Evolutionary conservation across 1,284 basidiomycete species (phyloP), one percentile per base, ranked within the genome.

Genomic region (Ceratobasidium sp.): DNA sequence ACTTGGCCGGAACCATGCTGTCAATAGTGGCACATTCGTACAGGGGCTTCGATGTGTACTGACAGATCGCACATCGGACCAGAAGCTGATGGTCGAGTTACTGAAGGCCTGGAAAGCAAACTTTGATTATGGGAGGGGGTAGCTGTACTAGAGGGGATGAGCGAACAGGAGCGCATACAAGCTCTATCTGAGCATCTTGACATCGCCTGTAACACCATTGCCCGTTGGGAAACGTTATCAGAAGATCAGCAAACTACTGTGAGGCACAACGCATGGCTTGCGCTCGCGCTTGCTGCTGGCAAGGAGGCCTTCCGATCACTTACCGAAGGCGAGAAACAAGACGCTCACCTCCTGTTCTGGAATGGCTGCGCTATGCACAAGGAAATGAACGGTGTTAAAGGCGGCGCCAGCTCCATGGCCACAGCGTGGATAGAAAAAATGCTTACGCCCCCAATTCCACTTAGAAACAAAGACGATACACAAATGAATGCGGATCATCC

Each of bases 381-480:
- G 44, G 78, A 79, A 26, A 49, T 77, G 54, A 80, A 80, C 69
- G 73, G 75, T n/a, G 75, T 76, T 46, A 77, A 79, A 52, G 78
- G 78, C 41, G 74, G 76, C 18, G 54, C 75, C 47, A 28, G 46
- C 43, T 55, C 73, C 7, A 77, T 77, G 76, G 28, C 54, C n/a
- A 47, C 26, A 0, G 70, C 61, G 76, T 52, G 66, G 32, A 5
- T 50, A n/a, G 63, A 32, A 14, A 66, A 32, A 26, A 32, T 13
- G 30, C 49, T 78, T 1, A 38, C 67, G 23, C 47, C 58, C 7
- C 80, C 80, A 6, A 67, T 79, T 1, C 55, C 64, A 1, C 76
- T 82, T 52, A 62, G 75, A 41, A 83, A 83, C 66, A 74, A 76
- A 9, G 80, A 79, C 52, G 82, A 72, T 38, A 11, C 35, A 11